A percentile compares a stretch with the other conserved stretches of the same genome.
phyloP scores from a whole-genome alignment of 768 basidiomycete genomes.

The Gymnopilus dilepis region DNA sequence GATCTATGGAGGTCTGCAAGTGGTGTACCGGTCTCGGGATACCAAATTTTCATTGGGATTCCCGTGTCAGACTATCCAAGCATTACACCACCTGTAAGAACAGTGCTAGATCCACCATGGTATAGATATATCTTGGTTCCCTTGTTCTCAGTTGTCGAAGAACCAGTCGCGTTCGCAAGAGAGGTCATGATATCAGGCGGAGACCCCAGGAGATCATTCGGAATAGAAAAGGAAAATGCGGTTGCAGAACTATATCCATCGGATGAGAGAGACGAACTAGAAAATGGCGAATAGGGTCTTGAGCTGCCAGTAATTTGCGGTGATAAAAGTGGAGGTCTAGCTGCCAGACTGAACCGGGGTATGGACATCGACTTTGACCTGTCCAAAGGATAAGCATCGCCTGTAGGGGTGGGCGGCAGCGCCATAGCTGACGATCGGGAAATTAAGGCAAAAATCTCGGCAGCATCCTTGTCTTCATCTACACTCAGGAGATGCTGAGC shows the following conservation, averaged over 20 bases:
- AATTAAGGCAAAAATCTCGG: slow-evolving; percentile 42
- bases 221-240: slow-evolving; percentile 34
- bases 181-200: slow-evolving; percentile 16
- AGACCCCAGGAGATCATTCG: slow-evolving; percentile 24
- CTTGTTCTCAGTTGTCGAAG: slow-evolving; percentile 32
- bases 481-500: slow-evolving; percentile 40
- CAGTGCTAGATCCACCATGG: slow-evolving; percentile 48
- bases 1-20: no score
- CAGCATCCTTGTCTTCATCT: slow-evolving; percentile 34
- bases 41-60: no score
- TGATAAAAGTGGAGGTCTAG: slow-evolving; percentile 23
- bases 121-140: slow-evolving; percentile 44
- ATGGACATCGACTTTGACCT: neutral
- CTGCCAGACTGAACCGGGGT: slow-evolving; percentile 13
- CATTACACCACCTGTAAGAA: slow-evolving; percentile 51
- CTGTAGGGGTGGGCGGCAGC: slow-evolving; percentile 41
- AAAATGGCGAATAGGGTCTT: slow-evolving; percentile 43
- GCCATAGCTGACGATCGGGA: slow-evolving; percentile 35
- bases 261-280: slow-evolving; percentile 34
- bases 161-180: slow-evolving; percentile 12
- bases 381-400: slow-evolving; percentile 23
- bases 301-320: slow-evolving; percentile 30
- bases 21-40: no score
- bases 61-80: slow-evolving; percentile 31
- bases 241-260: slow-evolving; percentile 38